Base-by-base conservation (phyloP, 2,329 filamentous ascomycete species). In the Coniosporium tulheliwenetii region DNA sequence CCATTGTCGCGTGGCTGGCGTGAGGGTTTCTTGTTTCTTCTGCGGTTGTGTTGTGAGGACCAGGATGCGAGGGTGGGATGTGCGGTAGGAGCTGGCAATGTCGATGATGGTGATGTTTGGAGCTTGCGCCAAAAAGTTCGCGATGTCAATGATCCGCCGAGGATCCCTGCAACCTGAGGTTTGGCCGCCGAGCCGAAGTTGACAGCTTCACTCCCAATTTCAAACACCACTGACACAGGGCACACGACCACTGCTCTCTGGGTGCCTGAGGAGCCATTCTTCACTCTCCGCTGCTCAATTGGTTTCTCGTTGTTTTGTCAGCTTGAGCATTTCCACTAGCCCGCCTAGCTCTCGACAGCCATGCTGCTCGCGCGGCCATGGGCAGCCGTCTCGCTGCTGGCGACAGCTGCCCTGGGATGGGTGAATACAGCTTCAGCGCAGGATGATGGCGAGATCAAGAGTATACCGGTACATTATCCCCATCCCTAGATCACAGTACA, bases 381-480 rank as follows among this genome's bases (percentile, higher is more conserved):
- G 37, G 10, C 36, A n/a, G 10, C 30, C n/a, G 19, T 13, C 26
- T 38, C 8, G 26, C 30, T 30, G 19, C 40, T 38, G 35, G 40
- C 26, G 36, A 16, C 8, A 19, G 15, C 36, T 16, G 8, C 19
- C 14, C n/a, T 37, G 19, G 34, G 16, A 30, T 34, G 38, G 33
- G 30, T 41, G 40, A 26, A 26, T 26, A 26, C 19, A 26, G 19
- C 19, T 7, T 26, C 19, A 7, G 40, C 36, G 40, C 55, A 46
- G 26, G 57, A 62, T 44, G 53, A 62, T 44, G 56, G 54, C 43
- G 69, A 75, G 53, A 68, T 80, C 51, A 75, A 76, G 59, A 76
- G 71, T 51, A 79, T 81, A 57, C 71, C 75, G 48, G 77, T 81
- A 69, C 47, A 75, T 61, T 47, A 36, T 38, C 41, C 39, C 39